These are phyloP conservation scores for Phytophthora citrophthora DNA, from an alignment of 352 stramenopile species.

Conservation along the genomic window DNA sequence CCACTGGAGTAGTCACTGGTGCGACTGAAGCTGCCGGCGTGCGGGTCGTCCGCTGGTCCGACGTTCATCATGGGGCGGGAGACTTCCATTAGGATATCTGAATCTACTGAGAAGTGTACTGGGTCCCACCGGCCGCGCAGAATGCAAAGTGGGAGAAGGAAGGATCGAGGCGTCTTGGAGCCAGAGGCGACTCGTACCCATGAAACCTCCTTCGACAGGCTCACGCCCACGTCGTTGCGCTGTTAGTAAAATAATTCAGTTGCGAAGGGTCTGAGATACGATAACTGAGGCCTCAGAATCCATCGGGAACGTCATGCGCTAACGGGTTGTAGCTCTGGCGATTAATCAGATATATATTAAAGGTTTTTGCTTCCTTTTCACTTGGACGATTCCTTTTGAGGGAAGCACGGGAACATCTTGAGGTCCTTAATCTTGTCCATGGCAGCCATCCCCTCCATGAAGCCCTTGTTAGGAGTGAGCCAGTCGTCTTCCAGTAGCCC, in stretches of 20 bases:
- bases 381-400: conserved; percentile 20
- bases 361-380: background rate
- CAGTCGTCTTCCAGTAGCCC: conserved; percentile 73
- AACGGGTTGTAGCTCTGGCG: background rate
- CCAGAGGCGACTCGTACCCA: conserved; percentile 1
- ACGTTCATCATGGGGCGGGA: conserved; percentile 6
- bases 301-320: background rate
- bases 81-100: conserved; percentile 22
- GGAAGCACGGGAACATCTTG: conserved; percentile 67
- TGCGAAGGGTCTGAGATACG: conserved; percentile 8
- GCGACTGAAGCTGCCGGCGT: background rate
- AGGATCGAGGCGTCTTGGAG: background rate
- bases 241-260: no score
- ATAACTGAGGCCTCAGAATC: background rate
- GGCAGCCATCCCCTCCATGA: conserved; percentile 56
- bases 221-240: no score
- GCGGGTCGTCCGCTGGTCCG: conserved; percentile 1
- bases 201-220: conserved; percentile 1
- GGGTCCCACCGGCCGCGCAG: background rate
- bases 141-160: conserved; percentile 7
- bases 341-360: background rate
- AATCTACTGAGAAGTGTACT: no score
- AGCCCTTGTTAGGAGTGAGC: conserved; percentile 67
- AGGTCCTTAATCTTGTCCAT: conserved; percentile 64
- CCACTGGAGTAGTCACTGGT: conserved; percentile 33